Percentiles rank a stretch among this genome's conserved stretches.
These are phyloP conservation scores for Trichoderma cornu-damae DNA, from an alignment of 2,329 filamentous ascomycete species.

Conservation along the genomic window DNA sequence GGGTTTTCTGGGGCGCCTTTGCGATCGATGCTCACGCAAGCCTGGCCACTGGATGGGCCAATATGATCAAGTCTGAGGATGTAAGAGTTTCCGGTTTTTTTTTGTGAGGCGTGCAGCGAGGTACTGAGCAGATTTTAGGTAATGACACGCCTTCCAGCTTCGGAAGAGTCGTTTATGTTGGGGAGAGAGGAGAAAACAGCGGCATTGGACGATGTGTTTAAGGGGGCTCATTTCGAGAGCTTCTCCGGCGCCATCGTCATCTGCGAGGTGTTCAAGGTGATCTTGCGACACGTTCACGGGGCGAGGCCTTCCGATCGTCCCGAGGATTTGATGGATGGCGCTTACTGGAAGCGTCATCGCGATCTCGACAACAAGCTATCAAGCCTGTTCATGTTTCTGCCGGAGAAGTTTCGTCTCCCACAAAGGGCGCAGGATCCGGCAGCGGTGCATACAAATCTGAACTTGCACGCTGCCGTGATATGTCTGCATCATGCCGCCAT, in stretches of 20 bases:
- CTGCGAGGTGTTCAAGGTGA: conserved; percentile 73
- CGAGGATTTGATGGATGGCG: conserved; percentile 66
- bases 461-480: conserved; percentile 80
- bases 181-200: conserved; percentile 59
- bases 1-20: conserved; percentile 83
- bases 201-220: conserved; percentile 60
- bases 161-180: conserved; percentile 68
- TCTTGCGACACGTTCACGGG: conserved; percentile 74
- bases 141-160: conserved; percentile 71
- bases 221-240: conserved; percentile 58
- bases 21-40: conserved; percentile 79
- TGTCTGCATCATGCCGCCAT: conserved; percentile 86
- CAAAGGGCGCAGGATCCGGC: conserved; percentile 62
- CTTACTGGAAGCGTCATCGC: conserved; percentile 83
- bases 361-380: conserved; percentile 75
- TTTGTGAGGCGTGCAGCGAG: not conserved
- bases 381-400: conserved; percentile 72
- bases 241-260: conserved; percentile 70
- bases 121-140: conserved; percentile 42
- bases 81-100: conserved; percentile 30
- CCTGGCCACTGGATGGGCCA: conserved; percentile 87
- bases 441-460: conserved; percentile 79
- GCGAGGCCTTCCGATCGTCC: conserved; percentile 65
- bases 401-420: conserved; percentile 68
- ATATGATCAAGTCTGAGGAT: conserved; percentile 69